phyloP scores from a whole-genome alignment of 2,329 filamentous ascomycete species.

The Trichoderma sp. region DNA sequence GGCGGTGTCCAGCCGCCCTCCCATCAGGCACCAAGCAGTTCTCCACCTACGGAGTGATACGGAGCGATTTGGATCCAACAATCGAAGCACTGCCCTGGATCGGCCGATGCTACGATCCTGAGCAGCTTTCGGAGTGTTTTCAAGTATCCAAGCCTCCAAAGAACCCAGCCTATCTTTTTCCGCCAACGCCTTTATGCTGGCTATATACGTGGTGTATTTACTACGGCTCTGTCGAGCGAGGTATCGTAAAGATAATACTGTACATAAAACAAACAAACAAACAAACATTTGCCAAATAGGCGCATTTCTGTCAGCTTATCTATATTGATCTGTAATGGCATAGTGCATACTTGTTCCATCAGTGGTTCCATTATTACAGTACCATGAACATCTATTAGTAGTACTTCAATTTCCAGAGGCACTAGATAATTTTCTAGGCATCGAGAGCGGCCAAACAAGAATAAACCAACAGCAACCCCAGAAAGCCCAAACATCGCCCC shows the following conservation, averaged over 20 bases:
- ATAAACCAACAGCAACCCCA: neutral
- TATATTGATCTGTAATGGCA: too few species aligned
- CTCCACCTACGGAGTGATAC: neutral
- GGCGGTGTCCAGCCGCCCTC: neutral
- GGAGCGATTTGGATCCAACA: neutral
- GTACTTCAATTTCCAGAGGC: too few species aligned
- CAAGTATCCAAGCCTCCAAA: neutral
- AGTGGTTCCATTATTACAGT: too few species aligned
- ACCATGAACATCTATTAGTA: too few species aligned
- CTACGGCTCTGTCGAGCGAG: neutral
- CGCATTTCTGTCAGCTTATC: too few species aligned
- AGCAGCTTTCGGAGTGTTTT: neutral
- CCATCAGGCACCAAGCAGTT: neutral
- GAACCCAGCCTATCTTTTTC: neutral
- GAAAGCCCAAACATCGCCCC: too few species aligned
- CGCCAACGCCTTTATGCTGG: neutral
- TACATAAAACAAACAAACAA: too few species aligned
- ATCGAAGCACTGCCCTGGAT: neutral
- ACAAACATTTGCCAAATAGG: too few species aligned
- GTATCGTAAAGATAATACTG: neutral
- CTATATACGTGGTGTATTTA: neutral
- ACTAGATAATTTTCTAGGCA: too few species aligned
- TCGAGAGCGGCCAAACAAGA: too few species aligned
- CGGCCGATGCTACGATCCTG: neutral
- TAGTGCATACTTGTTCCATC: too few species aligned